Base-by-base conservation (phyloP, 768 basidiomycete species). In the Rhodotorula babjevae region DNA sequence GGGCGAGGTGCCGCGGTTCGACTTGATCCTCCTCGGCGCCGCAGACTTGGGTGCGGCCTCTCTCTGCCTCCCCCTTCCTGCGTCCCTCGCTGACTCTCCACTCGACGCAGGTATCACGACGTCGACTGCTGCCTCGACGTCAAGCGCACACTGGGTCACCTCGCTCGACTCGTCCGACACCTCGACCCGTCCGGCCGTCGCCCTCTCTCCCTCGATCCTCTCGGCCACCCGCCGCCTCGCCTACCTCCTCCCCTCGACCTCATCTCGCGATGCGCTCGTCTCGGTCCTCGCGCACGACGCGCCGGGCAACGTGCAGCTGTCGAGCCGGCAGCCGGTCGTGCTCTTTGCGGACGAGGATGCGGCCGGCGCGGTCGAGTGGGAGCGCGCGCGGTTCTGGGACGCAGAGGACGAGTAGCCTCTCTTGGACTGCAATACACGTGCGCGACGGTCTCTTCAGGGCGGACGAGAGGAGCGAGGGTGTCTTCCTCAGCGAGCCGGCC, bases 1-100 rank as follows among this genome's bases (percentile, higher is more conserved):
- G 18, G 55, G 36, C 8, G 36, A 27, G 4, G 36, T 42, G 84
- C 95, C 95, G 74, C 85, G 94, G 63, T 98, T 97, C 81, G 95
- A 98, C 80, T 87, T 98, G 80, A 90, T 97, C 82, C 87, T 98
- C 57, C 89, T 98, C 61, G 95, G 93, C 59, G 87, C 92, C 86
- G 94, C 93, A 15, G 53, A 55, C 16, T n/a, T 89, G 91, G 6
- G 95, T 31, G 31, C 56, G 23, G 4, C 3, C 19, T 12, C 8
- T 33, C 33, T 3, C 8, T 9, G 2, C 21, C 19, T 21, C 11
- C 9, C 9, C 10, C 19, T 7, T 3, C 2, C 31, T 8, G 14
- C 1, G 1, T 29, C 19, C 8, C 19, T 15, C 56, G 56, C 16
- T 36, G 33, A 57, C 10, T 57, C 23, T 5, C 11, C 33, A 18